Evolutionary conservation across 768 basidiomycete species (phyloP).

Genomic region (Leccinum arenicola): DNA sequence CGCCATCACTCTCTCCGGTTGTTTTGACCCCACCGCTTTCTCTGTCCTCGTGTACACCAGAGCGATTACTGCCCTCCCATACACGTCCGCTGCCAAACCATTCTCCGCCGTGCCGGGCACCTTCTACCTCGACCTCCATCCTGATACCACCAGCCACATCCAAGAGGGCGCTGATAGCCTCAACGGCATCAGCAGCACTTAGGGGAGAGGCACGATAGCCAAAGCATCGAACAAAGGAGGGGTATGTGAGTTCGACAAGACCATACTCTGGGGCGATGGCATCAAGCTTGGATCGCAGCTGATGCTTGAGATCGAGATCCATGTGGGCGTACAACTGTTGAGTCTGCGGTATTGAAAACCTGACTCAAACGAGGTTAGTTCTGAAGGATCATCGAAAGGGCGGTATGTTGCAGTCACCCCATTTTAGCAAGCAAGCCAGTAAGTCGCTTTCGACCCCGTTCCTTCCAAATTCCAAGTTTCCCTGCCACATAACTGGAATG

Average conservation of each 20-base stretch:
- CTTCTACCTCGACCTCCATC: slow-evolving; percentile 88
- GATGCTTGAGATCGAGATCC: slow-evolving; percentile 90
- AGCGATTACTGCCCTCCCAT: slow-evolving; percentile 61
- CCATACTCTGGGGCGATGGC: slow-evolving; percentile 94
- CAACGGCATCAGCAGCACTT: slow-evolving; percentile 91
- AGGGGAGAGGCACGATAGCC: slow-evolving; percentile 87
- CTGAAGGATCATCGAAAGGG: background rate
- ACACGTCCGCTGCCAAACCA: slow-evolving; percentile 87
- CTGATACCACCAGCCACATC: slow-evolving; percentile 90
- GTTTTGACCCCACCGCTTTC: slow-evolving; percentile 25
- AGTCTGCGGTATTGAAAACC: slow-evolving; percentile 91
- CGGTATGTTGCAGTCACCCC: slow-evolving; percentile 60
- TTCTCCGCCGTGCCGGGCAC: slow-evolving; percentile 86
- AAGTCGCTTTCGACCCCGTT: slow-evolving; percentile 83
- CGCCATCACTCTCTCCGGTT: slow-evolving; percentile 24
- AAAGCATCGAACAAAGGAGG: slow-evolving; percentile 89
- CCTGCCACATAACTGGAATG: slow-evolving; percentile 96
- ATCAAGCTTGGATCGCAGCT: slow-evolving; percentile 77
- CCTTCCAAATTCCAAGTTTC: slow-evolving; percentile 95
- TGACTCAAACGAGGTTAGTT: slow-evolving; percentile 33
- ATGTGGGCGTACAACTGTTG: slow-evolving; percentile 94
- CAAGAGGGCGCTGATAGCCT: slow-evolving; percentile 80
- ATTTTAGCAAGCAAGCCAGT: slow-evolving; percentile 96
- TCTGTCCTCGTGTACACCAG: slow-evolving; percentile 31
- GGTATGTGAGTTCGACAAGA: slow-evolving; percentile 88